Evolutionary conservation across 2,329 filamentous ascomycete species (phyloP).

Genomic region (Botryotinia narcissicola): DNA sequence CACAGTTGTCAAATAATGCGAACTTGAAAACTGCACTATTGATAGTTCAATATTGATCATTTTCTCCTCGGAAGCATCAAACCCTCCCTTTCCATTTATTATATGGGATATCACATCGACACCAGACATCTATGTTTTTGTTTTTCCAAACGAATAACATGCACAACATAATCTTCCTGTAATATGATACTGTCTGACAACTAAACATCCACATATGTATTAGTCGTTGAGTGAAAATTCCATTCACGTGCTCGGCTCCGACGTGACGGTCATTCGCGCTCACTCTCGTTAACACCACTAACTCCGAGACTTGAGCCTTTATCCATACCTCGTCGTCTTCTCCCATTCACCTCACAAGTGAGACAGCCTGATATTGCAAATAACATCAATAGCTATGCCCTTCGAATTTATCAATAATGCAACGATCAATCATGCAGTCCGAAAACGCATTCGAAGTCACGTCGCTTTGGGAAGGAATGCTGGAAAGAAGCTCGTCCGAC

Average conservation of each 20-base stretch:
- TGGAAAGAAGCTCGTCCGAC: not conserved
- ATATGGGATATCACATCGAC: not conserved
- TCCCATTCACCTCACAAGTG: not conserved
- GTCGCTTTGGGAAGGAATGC: not conserved
- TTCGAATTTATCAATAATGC: not conserved
- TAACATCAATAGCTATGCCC: not conserved
- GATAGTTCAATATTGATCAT: not conserved
- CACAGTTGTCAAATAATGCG: not conserved
- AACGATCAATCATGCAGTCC: not conserved
- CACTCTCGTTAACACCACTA: not conserved
- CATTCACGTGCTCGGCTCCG: not conserved
- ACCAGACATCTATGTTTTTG: not conserved
- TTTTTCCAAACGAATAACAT: not conserved
- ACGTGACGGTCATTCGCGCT: not conserved
- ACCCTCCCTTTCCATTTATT: not conserved
- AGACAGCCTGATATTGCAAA: not conserved
- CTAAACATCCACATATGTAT: not conserved
- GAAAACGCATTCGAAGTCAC: not conserved
- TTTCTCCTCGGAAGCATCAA: not conserved
- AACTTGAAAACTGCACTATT: not conserved
- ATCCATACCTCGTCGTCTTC: not conserved
- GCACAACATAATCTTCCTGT: not conserved
- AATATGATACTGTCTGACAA: not conserved
- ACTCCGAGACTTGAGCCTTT: not conserved
- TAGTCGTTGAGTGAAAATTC: not conserved